These are phyloP conservation scores for Periglandula ipomoeae DNA, from an alignment of 2,329 filamentous ascomycete species.

Conservation along the genomic window DNA sequence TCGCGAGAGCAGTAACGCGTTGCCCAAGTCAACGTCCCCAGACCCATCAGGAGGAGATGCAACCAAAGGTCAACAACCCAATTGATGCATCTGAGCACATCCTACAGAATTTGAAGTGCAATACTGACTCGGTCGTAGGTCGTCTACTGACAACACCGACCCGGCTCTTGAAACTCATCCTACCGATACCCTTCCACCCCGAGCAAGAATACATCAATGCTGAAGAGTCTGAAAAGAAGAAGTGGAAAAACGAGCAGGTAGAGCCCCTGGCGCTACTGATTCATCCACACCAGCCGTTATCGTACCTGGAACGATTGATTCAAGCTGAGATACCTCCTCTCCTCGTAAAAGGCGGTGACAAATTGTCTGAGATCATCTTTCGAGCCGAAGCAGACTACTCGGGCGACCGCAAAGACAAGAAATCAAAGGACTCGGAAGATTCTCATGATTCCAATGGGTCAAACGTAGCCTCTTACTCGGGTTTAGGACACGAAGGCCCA, in stretches of 20 bases:
- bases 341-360: constrained; percentile 53
- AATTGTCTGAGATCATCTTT: constrained; percentile 67
- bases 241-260: constrained; percentile 34
- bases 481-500: constrained; percentile 53
- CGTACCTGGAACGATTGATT: constrained; percentile 80
- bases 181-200: constrained; percentile 51
- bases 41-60: constrained; percentile 15
- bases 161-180: constrained; percentile 68
- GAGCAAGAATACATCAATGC: constrained; percentile 31
- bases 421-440: constrained; percentile 12
- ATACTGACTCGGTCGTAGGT: too few relatives aligned
- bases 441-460: constrained; percentile 43
- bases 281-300: constrained; percentile 84
- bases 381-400: constrained; percentile 65
- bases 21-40: constrained; percentile 22
- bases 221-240: constrained; percentile 25
- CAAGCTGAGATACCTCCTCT: constrained; percentile 76
- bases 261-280: constrained; percentile 78
- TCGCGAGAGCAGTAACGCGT: constrained; percentile 44
- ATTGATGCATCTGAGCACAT: neutral
- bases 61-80: constrained; percentile 20
- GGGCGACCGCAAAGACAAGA: constrained; percentile 19
- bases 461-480: constrained; percentile 61
- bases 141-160: constrained; percentile 76
- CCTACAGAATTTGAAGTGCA: too few relatives aligned